Evolutionary conservation across 371 early-diverging fungal genomes (phyloP), one percentile per base, ranked within the genome.

Genomic region (Lichtheimia corymbifera): DNA sequence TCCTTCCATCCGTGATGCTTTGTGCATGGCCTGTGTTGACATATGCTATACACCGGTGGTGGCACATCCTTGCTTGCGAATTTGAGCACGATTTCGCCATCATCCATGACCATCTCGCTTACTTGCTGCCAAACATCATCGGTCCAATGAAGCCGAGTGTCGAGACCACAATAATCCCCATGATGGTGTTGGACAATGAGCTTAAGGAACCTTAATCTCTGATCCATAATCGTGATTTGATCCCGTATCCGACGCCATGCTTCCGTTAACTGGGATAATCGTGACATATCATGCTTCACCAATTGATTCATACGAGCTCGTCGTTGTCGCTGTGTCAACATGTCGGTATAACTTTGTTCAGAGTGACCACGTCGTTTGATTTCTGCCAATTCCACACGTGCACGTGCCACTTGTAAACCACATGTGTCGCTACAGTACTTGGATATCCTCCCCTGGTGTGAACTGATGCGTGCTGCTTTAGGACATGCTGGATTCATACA

Each of bases 1-100:
- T 79, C 77, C 45, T 83, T 79, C 83, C 86, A 83, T 13, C 76
- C 74, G 1, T 18, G 35, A 58, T 85, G 86, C 14, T 72, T 73
- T 24, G 62, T 71, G 20, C 86, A 85, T 49, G 72, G 68, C 9
- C 65, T 64, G 9, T 65, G 61, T 15, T 63, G 50, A 49, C 65
- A 53, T 55, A 66, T 2, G 49, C 45, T 58, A 63, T 58, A 30
- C 11, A 15, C 60, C 35, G 57, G 58, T 3, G 62, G 27, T 15
- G 50, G 30, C 20, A 18, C 56, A 25, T 41, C 24, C 30, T 47
- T 45, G 9, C 30, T 58, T 22, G 24, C 43, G n/a, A 20, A n/a
- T 18, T 51, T 25, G 35, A 42, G 44, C 22, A 40, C 49, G 45
- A 47, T 44, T 24, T 62, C 55, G 11, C 41, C 41, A 11, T 63